These are phyloP conservation scores for Fraxinus pennsylvanica DNA, from an alignment of 257 asterid species.

Conservation along the genomic window DNA sequence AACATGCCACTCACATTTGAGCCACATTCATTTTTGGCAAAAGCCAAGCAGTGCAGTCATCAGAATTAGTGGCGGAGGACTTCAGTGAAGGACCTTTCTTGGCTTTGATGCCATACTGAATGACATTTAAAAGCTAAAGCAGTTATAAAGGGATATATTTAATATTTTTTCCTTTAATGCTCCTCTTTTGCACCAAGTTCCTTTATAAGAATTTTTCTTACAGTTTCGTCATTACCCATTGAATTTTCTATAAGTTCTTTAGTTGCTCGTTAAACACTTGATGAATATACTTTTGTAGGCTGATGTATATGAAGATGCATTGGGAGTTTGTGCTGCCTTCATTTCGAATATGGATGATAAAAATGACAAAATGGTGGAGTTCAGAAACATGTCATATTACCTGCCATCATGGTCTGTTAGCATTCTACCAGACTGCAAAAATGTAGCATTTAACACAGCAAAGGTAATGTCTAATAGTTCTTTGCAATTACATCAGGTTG, in stretches of 20 bases:
- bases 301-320: constrained; percentile 71
- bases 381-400: constrained; percentile 59
- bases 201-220: neutral
- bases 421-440: constrained; percentile 85
- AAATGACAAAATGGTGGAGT: constrained; percentile 56
- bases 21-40: neutral
- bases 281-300: constrained; percentile 46
- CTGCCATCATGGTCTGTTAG: constrained; percentile 97
- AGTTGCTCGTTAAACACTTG: constrained; percentile 7
- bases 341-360: constrained; percentile 76
- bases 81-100: neutral
- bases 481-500: constrained; percentile 10
- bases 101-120: neutral
- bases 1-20: neutral
- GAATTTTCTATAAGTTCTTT: constrained; percentile 23
- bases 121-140: neutral
- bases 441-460: constrained; percentile 83
- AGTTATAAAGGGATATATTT: neutral
- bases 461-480: constrained; percentile 52
- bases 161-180: neutral
- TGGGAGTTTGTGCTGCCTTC: constrained; percentile 79
- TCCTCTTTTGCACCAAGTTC: neutral
- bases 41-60: neutral
- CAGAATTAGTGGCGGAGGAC: neutral
- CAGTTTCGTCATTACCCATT: neutral